Evolutionary conservation across 2,329 filamentous ascomycete species (phyloP).

Genomic region (Aureobasidium sp.): DNA sequence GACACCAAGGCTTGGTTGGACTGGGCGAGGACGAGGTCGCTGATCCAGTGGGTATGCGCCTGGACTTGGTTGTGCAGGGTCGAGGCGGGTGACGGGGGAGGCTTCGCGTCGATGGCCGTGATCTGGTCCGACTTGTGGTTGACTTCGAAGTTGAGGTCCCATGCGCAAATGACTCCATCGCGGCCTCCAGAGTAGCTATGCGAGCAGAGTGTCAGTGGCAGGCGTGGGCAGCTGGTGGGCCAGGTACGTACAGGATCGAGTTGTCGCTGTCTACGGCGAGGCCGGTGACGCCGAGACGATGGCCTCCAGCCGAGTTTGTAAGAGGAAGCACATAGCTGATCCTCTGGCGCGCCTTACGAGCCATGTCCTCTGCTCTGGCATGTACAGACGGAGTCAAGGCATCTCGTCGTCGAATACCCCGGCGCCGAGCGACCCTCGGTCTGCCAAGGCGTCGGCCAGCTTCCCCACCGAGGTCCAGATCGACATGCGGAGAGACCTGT

Average conservation of each 20-base stretch:
- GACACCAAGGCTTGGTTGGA: conserved; percentile 75
- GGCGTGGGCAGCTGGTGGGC: background rate
- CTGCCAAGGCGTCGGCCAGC: background rate
- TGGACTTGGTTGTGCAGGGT: conserved; percentile 58
- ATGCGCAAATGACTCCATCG: conserved; percentile 92
- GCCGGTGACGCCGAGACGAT: conserved; percentile 90
- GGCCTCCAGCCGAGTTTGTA: conserved; percentile 69
- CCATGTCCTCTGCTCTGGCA: conserved; percentile 31
- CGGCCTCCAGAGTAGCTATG: conserved; percentile 87
- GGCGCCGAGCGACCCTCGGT: background rate
- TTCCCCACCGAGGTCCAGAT: conserved; percentile 5
- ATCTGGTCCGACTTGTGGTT: conserved; percentile 29
- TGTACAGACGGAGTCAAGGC: background rate
- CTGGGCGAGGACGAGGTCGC: conserved; percentile 77
- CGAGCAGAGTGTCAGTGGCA: conserved; percentile 22
- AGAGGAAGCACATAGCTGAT: conserved; percentile 61
- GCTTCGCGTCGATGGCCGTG: conserved; percentile 30
- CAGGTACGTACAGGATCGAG: conserved; percentile 68
- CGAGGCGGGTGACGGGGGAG: conserved; percentile 35
- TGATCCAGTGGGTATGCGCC: conserved; percentile 94
- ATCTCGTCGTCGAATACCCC: background rate
- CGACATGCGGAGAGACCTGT: background rate
- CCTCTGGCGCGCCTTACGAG: conserved; percentile 46
- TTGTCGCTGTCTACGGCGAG: conserved; percentile 77
- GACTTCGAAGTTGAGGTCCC: conserved; percentile 75